Conservation (phyloP, 148 eudicot genomes). For the Cornus suecica region DNA sequence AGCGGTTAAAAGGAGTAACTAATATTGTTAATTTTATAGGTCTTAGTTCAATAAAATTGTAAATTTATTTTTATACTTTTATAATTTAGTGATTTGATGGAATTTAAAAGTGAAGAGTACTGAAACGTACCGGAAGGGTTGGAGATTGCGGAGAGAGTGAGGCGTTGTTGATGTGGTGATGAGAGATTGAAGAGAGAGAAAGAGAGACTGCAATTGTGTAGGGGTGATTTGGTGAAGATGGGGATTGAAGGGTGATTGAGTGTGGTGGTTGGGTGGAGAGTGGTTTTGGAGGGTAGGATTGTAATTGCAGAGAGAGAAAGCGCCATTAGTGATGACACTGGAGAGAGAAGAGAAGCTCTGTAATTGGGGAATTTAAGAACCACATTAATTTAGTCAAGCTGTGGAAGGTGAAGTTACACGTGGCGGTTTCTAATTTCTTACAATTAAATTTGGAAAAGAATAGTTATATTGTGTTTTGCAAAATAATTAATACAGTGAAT, state of each 20-base stretch:
- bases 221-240: background rate
- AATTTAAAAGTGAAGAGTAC: background rate
- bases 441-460: too few species aligned
- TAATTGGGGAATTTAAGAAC: background rate
- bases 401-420: conserved; percentile 13
- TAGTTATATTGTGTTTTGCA: too few species aligned
- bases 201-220: background rate
- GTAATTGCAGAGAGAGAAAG: conserved; percentile 8
- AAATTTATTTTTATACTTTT: too few species aligned
- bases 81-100: too few species aligned
- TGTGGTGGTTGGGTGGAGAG: background rate
- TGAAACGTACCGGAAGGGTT: conserved; percentile 15
- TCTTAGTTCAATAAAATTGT: too few species aligned
- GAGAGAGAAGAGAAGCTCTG: background rate
- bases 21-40: too few species aligned
- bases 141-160: conserved; percentile 3
- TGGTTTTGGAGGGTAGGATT: conserved; percentile 7
- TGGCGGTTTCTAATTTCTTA: too few species aligned
- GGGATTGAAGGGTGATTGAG: background rate
- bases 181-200: conserved; percentile 15
- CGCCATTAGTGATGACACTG: background rate
- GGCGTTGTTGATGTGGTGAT: background rate
- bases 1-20: too few species aligned
- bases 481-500: too few species aligned
- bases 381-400: background rate